Evolutionary conservation across 2,329 filamentous ascomycete species (phyloP).

Genomic region (Beauveria medogensis): DNA sequence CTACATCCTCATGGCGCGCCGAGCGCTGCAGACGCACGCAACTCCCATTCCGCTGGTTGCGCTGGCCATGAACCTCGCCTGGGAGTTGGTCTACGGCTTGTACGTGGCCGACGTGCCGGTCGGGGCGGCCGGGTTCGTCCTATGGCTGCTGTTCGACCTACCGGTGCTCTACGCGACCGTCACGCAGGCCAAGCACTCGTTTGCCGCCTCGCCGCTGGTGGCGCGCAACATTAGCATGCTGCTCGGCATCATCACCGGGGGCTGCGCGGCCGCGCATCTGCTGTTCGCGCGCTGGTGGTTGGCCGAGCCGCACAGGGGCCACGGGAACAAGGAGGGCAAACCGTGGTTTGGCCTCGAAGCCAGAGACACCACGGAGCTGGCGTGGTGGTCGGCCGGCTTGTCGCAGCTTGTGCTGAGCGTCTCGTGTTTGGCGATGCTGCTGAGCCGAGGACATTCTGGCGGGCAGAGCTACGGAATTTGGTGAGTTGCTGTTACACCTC

Average conservation of each 20-base stretch:
- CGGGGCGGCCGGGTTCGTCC: conserved; percentile 35
- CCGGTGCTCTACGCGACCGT: conserved; percentile 38
- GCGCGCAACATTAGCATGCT: conserved; percentile 32
- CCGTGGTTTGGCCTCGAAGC: conserved; percentile 31
- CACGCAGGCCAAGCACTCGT: conserved; percentile 35
- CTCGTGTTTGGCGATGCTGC: conserved; percentile 33
- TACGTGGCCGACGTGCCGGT: conserved; percentile 36
- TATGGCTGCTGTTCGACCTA: conserved; percentile 43
- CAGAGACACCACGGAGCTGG: conserved; percentile 41
- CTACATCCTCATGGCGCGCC: conserved; percentile 40
- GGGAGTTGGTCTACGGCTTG: conserved; percentile 42
- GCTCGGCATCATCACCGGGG: conserved; percentile 26
- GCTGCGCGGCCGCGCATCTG: conserved; percentile 31
- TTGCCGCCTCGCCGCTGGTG: conserved; percentile 32
- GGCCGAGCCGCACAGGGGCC: conserved; percentile 29
- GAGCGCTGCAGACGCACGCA: conserved; percentile 36
- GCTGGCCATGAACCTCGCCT: conserved; percentile 41
- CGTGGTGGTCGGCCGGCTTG: conserved; percentile 39
- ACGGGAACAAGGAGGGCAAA: conserved; percentile 37
- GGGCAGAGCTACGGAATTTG: conserved; percentile 41
- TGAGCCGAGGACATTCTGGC: conserved; percentile 38
- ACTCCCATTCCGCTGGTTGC: conserved; percentile 43
- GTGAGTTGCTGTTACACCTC: conserved; percentile 26
- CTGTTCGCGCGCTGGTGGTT: conserved; percentile 41
- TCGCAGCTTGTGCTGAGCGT: conserved; percentile 34